Conservation (phyloP, 1,284 basidiomycete genomes). For the Ceratobasidium sp. region DNA sequence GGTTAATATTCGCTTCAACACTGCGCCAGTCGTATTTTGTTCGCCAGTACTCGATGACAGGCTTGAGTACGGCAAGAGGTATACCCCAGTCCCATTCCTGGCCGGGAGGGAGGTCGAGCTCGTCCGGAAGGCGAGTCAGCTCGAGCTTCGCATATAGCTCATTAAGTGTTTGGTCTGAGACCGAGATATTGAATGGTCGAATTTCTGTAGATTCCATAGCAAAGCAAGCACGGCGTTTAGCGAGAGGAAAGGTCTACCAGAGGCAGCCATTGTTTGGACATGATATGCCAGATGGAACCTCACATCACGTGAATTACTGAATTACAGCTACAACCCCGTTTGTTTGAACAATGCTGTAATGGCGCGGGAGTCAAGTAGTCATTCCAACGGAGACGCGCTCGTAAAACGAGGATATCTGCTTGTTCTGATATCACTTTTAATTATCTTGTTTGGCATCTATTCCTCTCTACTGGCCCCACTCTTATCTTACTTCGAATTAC, state of each 20-base stretch:
- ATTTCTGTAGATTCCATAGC: no score
- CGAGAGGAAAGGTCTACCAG: no score
- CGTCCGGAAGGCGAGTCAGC: constrained; percentile 43
- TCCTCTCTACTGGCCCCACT: constrained; percentile 73
- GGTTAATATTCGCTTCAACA: constrained; percentile 39
- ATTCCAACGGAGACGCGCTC: neutral
- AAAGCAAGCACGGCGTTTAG: no score
- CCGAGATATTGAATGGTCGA: constrained; percentile 40
- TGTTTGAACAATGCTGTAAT: no score
- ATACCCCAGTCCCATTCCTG: constrained; percentile 45
- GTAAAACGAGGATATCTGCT: constrained; percentile 61
- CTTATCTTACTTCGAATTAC: constrained; percentile 60
- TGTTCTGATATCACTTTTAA: constrained; percentile 60
- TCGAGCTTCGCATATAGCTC: constrained; percentile 39
- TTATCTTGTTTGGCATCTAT: constrained; percentile 70
- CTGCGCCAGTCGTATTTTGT: constrained; percentile 42
- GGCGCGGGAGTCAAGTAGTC: no score
- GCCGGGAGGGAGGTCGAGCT: constrained; percentile 43
- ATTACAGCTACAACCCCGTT: no score
- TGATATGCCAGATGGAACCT: no score
- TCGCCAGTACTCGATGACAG: constrained; percentile 44
- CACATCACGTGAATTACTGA: no score
- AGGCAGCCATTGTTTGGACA: no score
- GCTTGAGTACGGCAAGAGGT: constrained; percentile 37
- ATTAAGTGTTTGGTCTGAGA: constrained; percentile 39